These are phyloP conservation scores for Evernia prunastri DNA, from an alignment of 495 filamentous ascomycete species.

Conservation along the genomic window DNA sequence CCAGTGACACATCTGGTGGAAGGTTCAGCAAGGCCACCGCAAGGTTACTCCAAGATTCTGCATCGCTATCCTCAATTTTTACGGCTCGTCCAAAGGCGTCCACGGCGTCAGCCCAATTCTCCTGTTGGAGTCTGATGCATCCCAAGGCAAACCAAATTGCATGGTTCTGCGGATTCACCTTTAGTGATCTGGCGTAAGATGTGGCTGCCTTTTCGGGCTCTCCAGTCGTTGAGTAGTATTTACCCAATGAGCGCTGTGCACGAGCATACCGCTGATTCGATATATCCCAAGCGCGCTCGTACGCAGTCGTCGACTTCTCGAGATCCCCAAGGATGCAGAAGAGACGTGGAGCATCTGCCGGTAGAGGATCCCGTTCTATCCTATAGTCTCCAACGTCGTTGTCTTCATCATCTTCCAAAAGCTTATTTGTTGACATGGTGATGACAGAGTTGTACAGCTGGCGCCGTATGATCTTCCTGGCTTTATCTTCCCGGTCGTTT, in stretches of 20 bases:
- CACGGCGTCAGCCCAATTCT: constrained; percentile 71
- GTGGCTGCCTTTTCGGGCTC: constrained; percentile 64
- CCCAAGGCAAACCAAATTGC: constrained; percentile 84
- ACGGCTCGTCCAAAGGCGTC: constrained; percentile 78
- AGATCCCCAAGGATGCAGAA: constrained; percentile 95
- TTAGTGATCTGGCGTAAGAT: constrained; percentile 69
- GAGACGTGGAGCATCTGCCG: constrained; percentile 76
- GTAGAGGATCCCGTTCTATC: constrained; percentile 57
- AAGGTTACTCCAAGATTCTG: constrained; percentile 90
- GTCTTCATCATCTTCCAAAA: constrained; percentile 42
- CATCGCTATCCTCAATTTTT: constrained; percentile 77
- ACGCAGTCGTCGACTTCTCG: constrained; percentile 57
- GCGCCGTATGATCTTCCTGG: constrained; percentile 61
- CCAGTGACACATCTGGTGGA: constrained; percentile 16
- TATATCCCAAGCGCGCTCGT: constrained; percentile 83
- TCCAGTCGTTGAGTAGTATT: constrained; percentile 59
- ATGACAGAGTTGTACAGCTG: constrained; percentile 54
- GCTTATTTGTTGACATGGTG: constrained; percentile 24
- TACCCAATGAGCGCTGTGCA: constrained; percentile 80
- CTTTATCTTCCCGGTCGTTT: constrained; percentile 79
- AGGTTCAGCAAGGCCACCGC: constrained; percentile 67
- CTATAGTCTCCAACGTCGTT: constrained; percentile 35
- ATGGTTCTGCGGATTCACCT: constrained; percentile 72
- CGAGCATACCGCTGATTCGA: constrained; percentile 74
- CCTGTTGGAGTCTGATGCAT: constrained; percentile 73